Evolutionary conservation across 75 land plant genomes (phyloP), one percentile per base, ranked within the genome.

Genomic region (Picea sitchensis): DNA sequence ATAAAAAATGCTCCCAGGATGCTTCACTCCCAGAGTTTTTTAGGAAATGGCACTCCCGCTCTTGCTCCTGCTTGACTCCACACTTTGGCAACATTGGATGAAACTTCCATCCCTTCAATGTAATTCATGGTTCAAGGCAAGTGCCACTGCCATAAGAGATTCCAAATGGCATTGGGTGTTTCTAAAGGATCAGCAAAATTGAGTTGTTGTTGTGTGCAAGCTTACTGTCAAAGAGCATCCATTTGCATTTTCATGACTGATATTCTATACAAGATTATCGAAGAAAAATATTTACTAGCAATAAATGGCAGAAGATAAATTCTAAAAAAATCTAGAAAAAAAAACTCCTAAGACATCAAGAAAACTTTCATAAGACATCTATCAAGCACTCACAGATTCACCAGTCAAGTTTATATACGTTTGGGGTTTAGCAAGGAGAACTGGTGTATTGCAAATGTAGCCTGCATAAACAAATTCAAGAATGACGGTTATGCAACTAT

Each of bases 331-430:
- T 44, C 44, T 17, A 12, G 56, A 12, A 51, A 51, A 41, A 26
- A 51, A 51, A 9, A 51, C 56, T 51, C 2, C 12, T 51, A 41
- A 41, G 44, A 71, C 44, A n/a, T 71, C 73, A 44, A 71, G 5
- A 21, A n/a, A 1, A n/a, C 23, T 71, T 44, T 11, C 54, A 18
- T 44, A 71, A 71, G 23, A 71, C n/a, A 71, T 44, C 13, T 38
- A 71, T n/a, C 73, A 38, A 30, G 81, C 47, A 84, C 92, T 82
- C 61, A 97, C 99, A 58, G 99, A 83, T 86, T 97, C 98, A 57
- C 98, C 99, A 80, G 89, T 91, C 80, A 86, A 93, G 78, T 95
- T 97, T 92, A 97, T 92, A 80, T 93, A 97, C 3, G 99, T 86
- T 76, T 97, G 99, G 20, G 99, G 98, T 76, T 97, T 97, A 51